Percentiles rank a stretch among this genome's conserved stretches.
Evolutionary conservation across 441 rosid genomes (phyloP).

Genomic region (Populus hybrid): DNA sequence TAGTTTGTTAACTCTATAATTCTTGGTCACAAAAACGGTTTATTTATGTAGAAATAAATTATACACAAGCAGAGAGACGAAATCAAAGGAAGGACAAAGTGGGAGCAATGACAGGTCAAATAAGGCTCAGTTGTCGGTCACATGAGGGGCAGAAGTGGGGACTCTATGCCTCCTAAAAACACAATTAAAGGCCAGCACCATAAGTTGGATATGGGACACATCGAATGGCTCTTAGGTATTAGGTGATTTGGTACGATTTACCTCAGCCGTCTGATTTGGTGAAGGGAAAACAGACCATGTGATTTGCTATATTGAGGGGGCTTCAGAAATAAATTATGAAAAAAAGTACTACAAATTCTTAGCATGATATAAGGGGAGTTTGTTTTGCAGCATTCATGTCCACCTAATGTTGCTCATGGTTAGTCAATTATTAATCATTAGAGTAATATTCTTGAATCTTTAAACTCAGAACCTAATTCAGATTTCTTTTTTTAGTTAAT

Average conservation of each 20-base stretch:
- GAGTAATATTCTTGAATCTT: not conserved
- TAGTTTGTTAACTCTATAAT: conserved; percentile 12
- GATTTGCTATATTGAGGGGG: conserved; percentile 42
- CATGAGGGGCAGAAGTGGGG: conserved; percentile 66
- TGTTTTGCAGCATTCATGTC: conserved; percentile 10
- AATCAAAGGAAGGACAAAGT: conserved; percentile 25
- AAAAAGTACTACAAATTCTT: not conserved
- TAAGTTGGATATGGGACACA: conserved; percentile 48
- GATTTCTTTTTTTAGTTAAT: not conserved
- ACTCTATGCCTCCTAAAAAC: conserved; percentile 26
- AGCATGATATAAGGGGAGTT: conserved; percentile 19
- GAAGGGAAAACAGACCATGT: conserved; percentile 48
- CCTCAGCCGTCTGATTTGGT: conserved; percentile 43
- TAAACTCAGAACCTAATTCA: not conserved
- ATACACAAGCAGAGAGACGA: not conserved
- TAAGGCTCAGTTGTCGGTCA: conserved; percentile 59
- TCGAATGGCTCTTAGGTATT: conserved; percentile 33
- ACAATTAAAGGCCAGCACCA: conserved; percentile 37
- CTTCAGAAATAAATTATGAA: conserved; percentile 19
- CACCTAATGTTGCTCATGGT: not conserved
- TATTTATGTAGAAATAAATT: not conserved
- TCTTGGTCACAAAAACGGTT: not conserved
- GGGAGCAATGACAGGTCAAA: conserved; percentile 53
- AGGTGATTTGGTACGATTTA: conserved; percentile 30
- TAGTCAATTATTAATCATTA: not conserved